Percentiles rank a stretch among this genome's conserved stretches.
These are phyloP conservation scores for Hypoxylon fuscum DNA, from an alignment of 495 filamentous ascomycete genomes.

Conservation along the genomic window DNA sequence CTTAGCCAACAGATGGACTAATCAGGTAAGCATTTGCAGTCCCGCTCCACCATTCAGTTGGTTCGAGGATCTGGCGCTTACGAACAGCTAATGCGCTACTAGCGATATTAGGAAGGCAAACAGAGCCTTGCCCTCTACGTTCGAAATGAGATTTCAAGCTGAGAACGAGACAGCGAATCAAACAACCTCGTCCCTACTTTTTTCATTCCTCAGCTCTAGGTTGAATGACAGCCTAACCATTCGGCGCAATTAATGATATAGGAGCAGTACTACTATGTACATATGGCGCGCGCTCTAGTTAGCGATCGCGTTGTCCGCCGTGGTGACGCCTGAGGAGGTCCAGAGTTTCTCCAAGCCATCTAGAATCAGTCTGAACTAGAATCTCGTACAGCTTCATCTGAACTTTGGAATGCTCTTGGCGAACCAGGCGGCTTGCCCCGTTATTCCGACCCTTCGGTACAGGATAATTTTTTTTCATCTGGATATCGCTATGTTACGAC, in stretches of 20 bases:
- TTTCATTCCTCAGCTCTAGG: conserved; percentile 31
- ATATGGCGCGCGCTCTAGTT: conserved; percentile 16
- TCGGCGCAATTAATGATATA: conserved; percentile 3
- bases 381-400: conserved; percentile 15
- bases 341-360: conserved; percentile 11
- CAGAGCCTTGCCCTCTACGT: conserved; percentile 10
- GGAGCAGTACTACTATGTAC: neutral
- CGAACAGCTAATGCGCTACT: conserved; percentile 21
- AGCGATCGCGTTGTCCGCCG: neutral
- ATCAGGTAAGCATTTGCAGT: conserved; percentile 27
- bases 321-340: conserved; percentile 4
- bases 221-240: conserved; percentile 6
- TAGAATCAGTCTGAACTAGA: too few species aligned
- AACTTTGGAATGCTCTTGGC: conserved; percentile 7
- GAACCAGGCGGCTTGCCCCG: conserved; percentile 11
- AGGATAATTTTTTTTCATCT: conserved; percentile 25
- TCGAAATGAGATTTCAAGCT: conserved; percentile 11
- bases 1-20: conserved; percentile 21
- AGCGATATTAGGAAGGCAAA: conserved; percentile 39
- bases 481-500: conserved; percentile 24
- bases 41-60: conserved; percentile 11
- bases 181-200: conserved; percentile 1
- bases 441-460: conserved; percentile 26
- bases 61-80: conserved; percentile 35
- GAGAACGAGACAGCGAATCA: conserved; percentile 25